A percentile compares a stretch with the other conserved stretches of the same genome.
Conservation (phyloP, 176 grass and related monocot genomes). For the Carex kokanica region DNA sequence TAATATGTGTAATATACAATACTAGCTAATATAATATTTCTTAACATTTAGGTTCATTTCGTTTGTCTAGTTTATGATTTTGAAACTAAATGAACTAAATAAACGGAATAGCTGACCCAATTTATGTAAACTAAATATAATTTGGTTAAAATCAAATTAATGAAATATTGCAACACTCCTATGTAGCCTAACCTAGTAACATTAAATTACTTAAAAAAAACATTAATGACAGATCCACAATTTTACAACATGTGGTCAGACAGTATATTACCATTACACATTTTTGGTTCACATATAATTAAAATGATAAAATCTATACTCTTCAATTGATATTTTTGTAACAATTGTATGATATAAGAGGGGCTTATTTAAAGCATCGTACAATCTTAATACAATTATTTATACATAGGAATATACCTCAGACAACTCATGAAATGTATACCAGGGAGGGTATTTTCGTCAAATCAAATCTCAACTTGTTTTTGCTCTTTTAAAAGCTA, state of each 20-base stretch:
- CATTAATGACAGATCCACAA: not conserved
- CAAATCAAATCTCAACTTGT: constrained; percentile 6
- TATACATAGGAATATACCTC: constrained; percentile 26
- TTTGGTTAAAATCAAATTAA: too few species aligned
- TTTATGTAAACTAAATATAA: too few species aligned
- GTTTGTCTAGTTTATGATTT: not conserved
- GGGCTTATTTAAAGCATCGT: not conserved
- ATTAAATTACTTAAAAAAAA: not conserved
- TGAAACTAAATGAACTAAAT: not conserved
- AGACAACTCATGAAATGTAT: constrained; percentile 17
- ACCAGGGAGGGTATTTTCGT: constrained; percentile 18
- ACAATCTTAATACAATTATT: not conserved
- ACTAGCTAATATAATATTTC: not conserved
- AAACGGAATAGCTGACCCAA: too few species aligned
- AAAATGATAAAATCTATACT: not conserved
- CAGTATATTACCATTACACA: not conserved
- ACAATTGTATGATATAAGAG: not conserved
- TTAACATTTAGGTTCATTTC: not conserved
- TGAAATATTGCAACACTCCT: not conserved
- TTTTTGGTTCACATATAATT: not conserved
- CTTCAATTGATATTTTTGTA: not conserved
- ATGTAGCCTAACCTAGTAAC: not conserved
- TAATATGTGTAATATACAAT: not conserved
- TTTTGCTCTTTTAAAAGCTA: not conserved
- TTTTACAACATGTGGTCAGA: not conserved